Evolutionary conservation across 306 rosid species (phyloP).

Genomic region (Vigna hirtella): DNA sequence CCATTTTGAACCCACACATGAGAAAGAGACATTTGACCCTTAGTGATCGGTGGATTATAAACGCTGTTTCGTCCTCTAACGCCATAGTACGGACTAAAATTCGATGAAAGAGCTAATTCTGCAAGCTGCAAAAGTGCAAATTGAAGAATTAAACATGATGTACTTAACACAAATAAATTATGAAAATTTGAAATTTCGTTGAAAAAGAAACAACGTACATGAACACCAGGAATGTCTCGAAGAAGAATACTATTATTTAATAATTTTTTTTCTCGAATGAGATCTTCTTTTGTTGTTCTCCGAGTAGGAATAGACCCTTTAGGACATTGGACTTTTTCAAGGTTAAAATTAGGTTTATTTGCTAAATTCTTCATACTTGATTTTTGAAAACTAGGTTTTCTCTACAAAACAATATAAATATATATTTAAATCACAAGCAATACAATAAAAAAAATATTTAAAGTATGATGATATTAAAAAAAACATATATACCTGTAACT

Average conservation of each 20-base stretch:
- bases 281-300: slow-evolving; percentile 29
- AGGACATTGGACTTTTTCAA: slow-evolving; percentile 12
- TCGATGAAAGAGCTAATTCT: too few species aligned
- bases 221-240: neutral
- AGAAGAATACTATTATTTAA: neutral
- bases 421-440: neutral
- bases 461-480: neutral
- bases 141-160: too few species aligned
- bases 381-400: slow-evolving; percentile 19
- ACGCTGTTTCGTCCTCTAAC: neutral
- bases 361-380: neutral
- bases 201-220: neutral
- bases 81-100: too few species aligned
- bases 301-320: neutral
- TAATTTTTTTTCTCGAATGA: neutral
- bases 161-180: too few species aligned
- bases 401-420: neutral
- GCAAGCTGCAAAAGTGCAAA: too few species aligned
- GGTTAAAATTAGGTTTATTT: neutral
- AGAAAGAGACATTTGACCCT: neutral
- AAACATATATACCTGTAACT: slow-evolving; percentile 5
- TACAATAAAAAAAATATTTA: neutral
- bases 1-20: too few species aligned
- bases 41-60: neutral
- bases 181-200: too few species aligned